Evolutionary conservation across 345 rosid genomes (phyloP).

Genomic region (Populus nigra): DNA sequence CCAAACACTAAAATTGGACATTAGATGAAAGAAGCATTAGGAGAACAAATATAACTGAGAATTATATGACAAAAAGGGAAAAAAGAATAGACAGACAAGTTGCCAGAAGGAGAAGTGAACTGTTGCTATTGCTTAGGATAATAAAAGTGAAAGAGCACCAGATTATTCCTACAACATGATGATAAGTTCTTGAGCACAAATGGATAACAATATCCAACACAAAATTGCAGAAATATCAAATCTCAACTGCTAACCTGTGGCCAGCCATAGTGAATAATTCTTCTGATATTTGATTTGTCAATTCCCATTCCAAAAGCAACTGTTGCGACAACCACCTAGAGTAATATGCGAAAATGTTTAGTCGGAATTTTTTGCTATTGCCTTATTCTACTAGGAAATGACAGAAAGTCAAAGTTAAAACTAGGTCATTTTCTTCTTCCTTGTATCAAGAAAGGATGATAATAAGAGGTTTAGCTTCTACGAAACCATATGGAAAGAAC

Average conservation of each 20-base stretch:
- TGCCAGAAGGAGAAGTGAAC: too few relatives aligned
- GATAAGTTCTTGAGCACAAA: background rate
- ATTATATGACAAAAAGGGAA: background rate
- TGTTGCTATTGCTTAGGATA: too few relatives aligned
- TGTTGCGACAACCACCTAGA: constrained; percentile 84
- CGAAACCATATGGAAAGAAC: background rate
- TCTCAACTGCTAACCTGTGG: constrained; percentile 60
- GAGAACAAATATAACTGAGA: background rate
- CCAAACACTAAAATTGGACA: constrained; percentile 62
- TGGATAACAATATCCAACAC: background rate
- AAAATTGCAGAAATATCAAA: constrained; percentile 3
- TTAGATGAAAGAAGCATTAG: background rate
- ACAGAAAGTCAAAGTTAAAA: background rate
- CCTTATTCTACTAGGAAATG: background rate
- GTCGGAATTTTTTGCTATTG: background rate
- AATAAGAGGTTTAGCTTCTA: background rate
- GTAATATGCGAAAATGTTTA: background rate
- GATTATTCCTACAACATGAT: background rate
- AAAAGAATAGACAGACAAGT: too few relatives aligned
- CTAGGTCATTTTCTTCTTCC: background rate
- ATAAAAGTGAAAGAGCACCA: too few relatives aligned
- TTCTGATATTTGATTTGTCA: constrained; percentile 74
- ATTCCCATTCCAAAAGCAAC: constrained; percentile 97
- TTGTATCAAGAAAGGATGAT: background rate
- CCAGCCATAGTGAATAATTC: constrained; percentile 91